A percentile compares a stretch with the other conserved stretches of the same genome.
Evolutionary conservation across 2,329 filamentous ascomycete species (phyloP).

Genomic region (Biscogniauxia mediterranea): DNA sequence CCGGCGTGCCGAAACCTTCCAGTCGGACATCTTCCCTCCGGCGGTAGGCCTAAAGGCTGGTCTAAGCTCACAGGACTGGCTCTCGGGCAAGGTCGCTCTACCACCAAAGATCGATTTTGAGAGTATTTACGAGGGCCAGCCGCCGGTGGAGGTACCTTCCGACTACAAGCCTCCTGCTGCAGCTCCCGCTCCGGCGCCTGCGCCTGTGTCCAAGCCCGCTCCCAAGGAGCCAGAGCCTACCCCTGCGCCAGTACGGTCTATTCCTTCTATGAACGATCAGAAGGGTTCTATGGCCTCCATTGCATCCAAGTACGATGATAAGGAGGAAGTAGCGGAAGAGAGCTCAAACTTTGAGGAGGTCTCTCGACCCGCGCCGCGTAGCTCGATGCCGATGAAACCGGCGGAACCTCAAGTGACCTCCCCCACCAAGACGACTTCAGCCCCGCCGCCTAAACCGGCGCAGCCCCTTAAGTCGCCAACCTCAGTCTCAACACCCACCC

Average conservation of each 20-base stretch:
- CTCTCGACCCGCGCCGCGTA: constrained; percentile 68
- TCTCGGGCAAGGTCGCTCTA: constrained; percentile 77
- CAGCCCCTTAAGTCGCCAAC: constrained; percentile 44
- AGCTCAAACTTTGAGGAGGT: constrained; percentile 86
- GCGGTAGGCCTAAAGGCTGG: constrained; percentile 77
- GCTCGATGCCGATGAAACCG: constrained; percentile 32
- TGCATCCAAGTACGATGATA: constrained; percentile 82
- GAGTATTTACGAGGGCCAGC: constrained; percentile 82
- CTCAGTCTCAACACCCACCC: constrained; percentile 36
- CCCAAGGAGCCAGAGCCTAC: constrained; percentile 52
- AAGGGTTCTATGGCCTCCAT: constrained; percentile 82
- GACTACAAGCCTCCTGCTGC: constrained; percentile 60
- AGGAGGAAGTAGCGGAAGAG: constrained; percentile 61
- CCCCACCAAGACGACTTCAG: constrained; percentile 37
- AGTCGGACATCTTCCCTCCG: constrained; percentile 94
- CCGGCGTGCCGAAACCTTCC: constrained; percentile 88
- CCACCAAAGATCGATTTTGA: constrained; percentile 93
- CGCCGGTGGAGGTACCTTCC: constrained; percentile 71
- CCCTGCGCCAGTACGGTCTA: constrained; percentile 48
- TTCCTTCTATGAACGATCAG: constrained; percentile 77
- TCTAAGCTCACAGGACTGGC: constrained; percentile 78
- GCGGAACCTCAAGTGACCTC: constrained; percentile 26
- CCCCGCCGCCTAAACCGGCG: constrained; percentile 42
- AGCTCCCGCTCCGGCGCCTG: constrained; percentile 42
- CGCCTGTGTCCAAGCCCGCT: constrained; percentile 44